Evolutionary conservation across 768 basidiomycete genomes (phyloP).

Genomic region (Lactarius tabidus): DNA sequence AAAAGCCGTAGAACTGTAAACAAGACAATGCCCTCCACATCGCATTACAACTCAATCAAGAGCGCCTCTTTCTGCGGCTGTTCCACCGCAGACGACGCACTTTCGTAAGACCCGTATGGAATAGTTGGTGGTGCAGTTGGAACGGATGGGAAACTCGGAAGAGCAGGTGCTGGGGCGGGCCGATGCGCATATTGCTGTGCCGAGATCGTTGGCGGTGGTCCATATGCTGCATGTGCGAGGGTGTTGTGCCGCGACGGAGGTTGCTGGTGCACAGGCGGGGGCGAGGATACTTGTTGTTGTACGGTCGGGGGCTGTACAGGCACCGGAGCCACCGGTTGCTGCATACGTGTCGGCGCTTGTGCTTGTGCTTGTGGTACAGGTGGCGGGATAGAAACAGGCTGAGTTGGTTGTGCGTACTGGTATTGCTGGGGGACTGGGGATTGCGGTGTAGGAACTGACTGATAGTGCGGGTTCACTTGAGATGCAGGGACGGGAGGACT

Average conservation of each 20-base stretch:
- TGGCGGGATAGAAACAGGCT: constrained; percentile 29
- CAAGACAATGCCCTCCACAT: background rate
- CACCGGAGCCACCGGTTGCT: background rate
- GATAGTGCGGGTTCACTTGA: constrained; percentile 22
- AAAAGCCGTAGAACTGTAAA: constrained; percentile 7
- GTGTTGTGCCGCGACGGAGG: constrained; percentile 24
- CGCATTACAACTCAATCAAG: constrained; percentile 23
- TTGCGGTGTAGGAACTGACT: constrained; percentile 27
- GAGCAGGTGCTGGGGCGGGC: constrained; percentile 10
- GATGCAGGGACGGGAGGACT: constrained; percentile 10
- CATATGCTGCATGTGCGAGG: constrained; percentile 20
- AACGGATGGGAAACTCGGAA: constrained; percentile 25
- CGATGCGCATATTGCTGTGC: constrained; percentile 20
- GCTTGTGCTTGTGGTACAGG: constrained; percentile 25
- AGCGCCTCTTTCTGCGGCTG: constrained; percentile 27
- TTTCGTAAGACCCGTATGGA: constrained; percentile 18
- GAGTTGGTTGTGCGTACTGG: constrained; percentile 32
- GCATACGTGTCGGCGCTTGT: constrained; percentile 17
- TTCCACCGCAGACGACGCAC: constrained; percentile 17
- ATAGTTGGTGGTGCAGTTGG: constrained; percentile 23
- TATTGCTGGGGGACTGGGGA: constrained; percentile 17
- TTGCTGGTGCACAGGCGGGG: constrained; percentile 18
- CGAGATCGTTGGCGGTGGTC: constrained; percentile 12
- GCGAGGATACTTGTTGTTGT: constrained; percentile 22
- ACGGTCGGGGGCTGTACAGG: constrained; percentile 23